These are phyloP conservation scores for Colletotrichum noveboracense DNA, from an alignment of 2,329 filamentous ascomycete genomes.

Conservation along the genomic window DNA sequence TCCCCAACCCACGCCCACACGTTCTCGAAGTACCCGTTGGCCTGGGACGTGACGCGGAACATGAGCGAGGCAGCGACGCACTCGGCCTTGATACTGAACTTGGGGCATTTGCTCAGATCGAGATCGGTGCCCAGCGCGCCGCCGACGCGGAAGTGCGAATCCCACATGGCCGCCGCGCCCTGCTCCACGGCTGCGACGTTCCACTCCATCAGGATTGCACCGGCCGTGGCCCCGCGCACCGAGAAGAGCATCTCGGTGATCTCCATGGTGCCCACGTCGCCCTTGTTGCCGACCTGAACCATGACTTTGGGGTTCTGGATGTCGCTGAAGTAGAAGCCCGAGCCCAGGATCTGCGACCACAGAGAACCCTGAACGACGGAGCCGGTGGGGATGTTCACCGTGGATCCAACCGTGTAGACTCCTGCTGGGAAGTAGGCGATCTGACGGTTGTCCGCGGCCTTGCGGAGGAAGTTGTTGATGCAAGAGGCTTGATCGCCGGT, in stretches of 20 bases:
- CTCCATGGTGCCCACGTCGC: slow-evolving; percentile 68
- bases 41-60: slow-evolving; percentile 43
- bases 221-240: slow-evolving; percentile 69
- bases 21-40: slow-evolving; percentile 56
- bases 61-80: slow-evolving; percentile 51
- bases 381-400: slow-evolving; percentile 57
- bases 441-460: not conserved
- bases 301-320: slow-evolving; percentile 66
- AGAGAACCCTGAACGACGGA: slow-evolving; percentile 73
- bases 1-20: slow-evolving; percentile 72
- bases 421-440: slow-evolving; percentile 30
- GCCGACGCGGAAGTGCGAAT: slow-evolving; percentile 39
- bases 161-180: slow-evolving; percentile 41
- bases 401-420: slow-evolving; percentile 27
- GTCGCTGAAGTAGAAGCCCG: slow-evolving; percentile 62
- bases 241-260: slow-evolving; percentile 73
- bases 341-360: slow-evolving; percentile 71
- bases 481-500: slow-evolving; percentile 29
- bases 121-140: slow-evolving; percentile 56
- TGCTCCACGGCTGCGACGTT: slow-evolving; percentile 61
- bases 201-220: slow-evolving; percentile 76
- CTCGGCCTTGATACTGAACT: slow-evolving; percentile 32
- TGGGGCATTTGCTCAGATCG: slow-evolving; percentile 44
- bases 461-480: slow-evolving; percentile 27
- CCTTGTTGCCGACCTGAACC: slow-evolving; percentile 67